Conservation (phyloP, 306 rosid genomes). For the Lupinus albus region DNA sequence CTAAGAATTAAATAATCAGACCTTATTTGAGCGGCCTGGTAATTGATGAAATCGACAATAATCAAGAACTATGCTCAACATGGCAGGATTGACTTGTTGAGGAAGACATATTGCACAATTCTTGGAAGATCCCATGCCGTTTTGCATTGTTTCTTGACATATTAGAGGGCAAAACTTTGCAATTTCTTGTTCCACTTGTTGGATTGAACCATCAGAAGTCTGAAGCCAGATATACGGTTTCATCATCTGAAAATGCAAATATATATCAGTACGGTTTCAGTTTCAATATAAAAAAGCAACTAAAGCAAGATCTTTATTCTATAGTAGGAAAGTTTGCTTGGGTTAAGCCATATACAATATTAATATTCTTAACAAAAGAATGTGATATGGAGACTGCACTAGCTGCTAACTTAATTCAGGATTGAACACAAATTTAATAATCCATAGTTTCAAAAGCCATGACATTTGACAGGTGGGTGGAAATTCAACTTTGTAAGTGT, state of each 20-base stretch:
- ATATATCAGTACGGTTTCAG: slow-evolving; percentile 31
- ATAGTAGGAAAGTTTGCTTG: not conserved
- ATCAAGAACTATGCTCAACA: slow-evolving; percentile 87
- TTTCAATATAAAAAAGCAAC: slow-evolving; percentile 10
- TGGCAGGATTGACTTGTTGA: slow-evolving; percentile 87
- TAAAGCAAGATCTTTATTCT: slow-evolving; percentile 20
- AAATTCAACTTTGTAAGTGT: slow-evolving; percentile 5
- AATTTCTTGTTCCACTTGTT: slow-evolving; percentile 94
- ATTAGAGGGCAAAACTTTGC: slow-evolving; percentile 91
- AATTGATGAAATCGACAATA: slow-evolving; percentile 96
- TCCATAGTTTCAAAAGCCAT: slow-evolving; percentile 26
- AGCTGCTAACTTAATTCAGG: not conserved
- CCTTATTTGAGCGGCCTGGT: slow-evolving; percentile 97
- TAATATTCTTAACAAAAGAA: slow-evolving; percentile 13
- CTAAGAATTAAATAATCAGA: slow-evolving; percentile 34
- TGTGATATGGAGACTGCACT: not conserved
- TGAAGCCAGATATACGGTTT: slow-evolving; percentile 90
- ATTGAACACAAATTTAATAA: slow-evolving; percentile 9
- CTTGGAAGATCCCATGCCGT: slow-evolving; percentile 89
- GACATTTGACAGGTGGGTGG: not conserved
- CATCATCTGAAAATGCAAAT: slow-evolving; percentile 59
- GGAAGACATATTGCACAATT: slow-evolving; percentile 94
- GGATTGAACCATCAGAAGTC: slow-evolving; percentile 88
- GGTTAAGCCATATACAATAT: not conserved
- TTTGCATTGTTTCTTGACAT: slow-evolving; percentile 76